phyloP scores from a whole-genome alignment of 1,139 yeast genomes.

The Magnusiomyces ingens region DNA sequence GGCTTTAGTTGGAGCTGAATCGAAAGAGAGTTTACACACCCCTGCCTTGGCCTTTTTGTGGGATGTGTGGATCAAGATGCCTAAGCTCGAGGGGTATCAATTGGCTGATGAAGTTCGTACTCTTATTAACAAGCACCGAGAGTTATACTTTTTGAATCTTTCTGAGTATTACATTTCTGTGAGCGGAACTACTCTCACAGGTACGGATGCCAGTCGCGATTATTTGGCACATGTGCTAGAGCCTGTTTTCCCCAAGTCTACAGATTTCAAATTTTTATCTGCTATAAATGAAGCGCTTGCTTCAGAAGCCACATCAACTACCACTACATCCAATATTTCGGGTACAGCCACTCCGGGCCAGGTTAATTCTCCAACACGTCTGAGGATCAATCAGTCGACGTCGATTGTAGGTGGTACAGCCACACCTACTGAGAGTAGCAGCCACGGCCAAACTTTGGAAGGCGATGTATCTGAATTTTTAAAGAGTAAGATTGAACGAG shows the following conservation, averaged over 20 bases:
- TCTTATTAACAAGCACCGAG: constrained; percentile 9
- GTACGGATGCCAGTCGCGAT: constrained; percentile 1
- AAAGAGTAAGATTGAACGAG: neutral
- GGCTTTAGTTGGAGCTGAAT: neutral
- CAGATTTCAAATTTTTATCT: too few species aligned
- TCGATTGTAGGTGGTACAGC: neutral
- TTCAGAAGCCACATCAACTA: too few species aligned
- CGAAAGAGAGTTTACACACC: neutral
- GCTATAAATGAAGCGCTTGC: too few species aligned
- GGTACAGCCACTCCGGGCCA: neutral
- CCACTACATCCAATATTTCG: too few species aligned
- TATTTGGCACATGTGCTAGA: neutral
- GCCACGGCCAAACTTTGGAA: neutral
- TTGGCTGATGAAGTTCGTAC: constrained; percentile 3
- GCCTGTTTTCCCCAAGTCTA: too few species aligned
- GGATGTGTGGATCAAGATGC: neutral
- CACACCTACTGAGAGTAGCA: neutral
- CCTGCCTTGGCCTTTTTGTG: neutral
- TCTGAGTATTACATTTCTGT: constrained; percentile 8
- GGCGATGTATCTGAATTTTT: neutral
- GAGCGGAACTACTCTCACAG: neutral
- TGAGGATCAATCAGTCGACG: too few species aligned
- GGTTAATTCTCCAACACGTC: too few species aligned
- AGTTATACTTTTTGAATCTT: constrained; percentile 5
- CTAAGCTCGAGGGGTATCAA: neutral